Base-by-base conservation (phyloP, 805 yeast species). In the Wickerhamiella kurtzmanii region DNA sequence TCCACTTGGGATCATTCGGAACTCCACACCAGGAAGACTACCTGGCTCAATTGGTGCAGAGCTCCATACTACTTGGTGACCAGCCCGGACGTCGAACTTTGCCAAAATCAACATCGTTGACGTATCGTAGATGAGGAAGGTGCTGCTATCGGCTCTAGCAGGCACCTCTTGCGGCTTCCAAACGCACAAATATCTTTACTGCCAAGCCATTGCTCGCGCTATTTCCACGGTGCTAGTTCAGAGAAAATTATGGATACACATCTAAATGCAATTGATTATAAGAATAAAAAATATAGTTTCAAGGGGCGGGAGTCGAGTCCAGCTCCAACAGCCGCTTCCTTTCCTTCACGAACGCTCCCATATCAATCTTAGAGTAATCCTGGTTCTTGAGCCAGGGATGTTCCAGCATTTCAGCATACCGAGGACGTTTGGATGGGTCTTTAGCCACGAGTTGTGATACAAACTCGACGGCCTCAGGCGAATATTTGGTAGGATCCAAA, bases 321-420 rank as follows among this genome's bases (percentile, higher is more conserved):
- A 25, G 32, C 32, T 25, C 32, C 32, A 25, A 6, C 32, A 25
- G 32, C 32, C 19, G 25, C 25, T 49, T 35, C 36, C 57, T 46
- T 40, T 48, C 41, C 37, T 37, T 49, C 22, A 69, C 71, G 55
- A 66, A 68, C 15, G 46, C 60, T 9, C 64, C 70, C 59, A 68
- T 53, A 43, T 65, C 69, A 35, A 65, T 63, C 18, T 44, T 45
- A 15, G 53, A 45, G 44, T 50, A 56, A 16, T 65, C 66, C 32
- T 64, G 70, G 38, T 70, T 67, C 22, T 68, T 61, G 49, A 92
- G 66, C 97, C 98, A 92, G 2, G 92, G 92, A 60, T 85, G 94
- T 35, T 74, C 69, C 46, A 88, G 66, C 47, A 92, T 71, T 45
- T 80, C 74, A 1, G 77, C 74, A 61, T 92, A 92, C 2, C 79